phyloP scores from a whole-genome alignment of 306 rosid genomes.

The Urtica urens region DNA sequence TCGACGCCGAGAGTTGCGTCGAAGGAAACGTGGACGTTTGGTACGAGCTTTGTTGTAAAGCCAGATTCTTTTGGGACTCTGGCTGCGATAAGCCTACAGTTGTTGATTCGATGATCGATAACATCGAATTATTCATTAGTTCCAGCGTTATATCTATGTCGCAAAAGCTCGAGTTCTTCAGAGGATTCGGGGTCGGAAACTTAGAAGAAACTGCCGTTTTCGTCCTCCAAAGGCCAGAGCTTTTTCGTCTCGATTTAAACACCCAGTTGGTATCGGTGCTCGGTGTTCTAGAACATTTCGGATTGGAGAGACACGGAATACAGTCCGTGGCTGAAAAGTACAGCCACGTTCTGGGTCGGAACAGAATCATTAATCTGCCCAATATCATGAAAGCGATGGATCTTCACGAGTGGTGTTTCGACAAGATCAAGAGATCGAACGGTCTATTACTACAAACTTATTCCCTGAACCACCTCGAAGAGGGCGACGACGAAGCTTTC shows the following conservation, averaged over 20 bases:
- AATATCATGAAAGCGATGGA: constrained; percentile 54
- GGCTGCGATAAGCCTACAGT: constrained; percentile 29
- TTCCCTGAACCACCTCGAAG: constrained; percentile 26
- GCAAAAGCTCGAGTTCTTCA: constrained; percentile 32
- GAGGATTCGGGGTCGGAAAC: constrained; percentile 40
- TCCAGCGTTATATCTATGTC: constrained; percentile 32
- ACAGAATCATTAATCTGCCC: constrained; percentile 53
- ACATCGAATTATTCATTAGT: constrained; percentile 32
- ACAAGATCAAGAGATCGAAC: constrained; percentile 40
- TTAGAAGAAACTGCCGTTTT: constrained; percentile 40
- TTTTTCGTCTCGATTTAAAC: constrained; percentile 44
- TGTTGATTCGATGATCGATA: constrained; percentile 32
- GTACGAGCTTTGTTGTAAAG: constrained; percentile 42
- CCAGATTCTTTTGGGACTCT: constrained; percentile 50
- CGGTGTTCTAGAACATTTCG: constrained; percentile 49
- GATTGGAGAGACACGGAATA: constrained; percentile 24
- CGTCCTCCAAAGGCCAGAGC: constrained; percentile 33
- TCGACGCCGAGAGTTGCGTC: constrained; percentile 33
- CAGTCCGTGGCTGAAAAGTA: constrained; percentile 16
- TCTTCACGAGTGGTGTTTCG: constrained; percentile 57
- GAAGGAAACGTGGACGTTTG: constrained; percentile 55
- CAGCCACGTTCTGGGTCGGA: constrained; percentile 54
- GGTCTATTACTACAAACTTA: constrained; percentile 23
- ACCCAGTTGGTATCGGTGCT: constrained; percentile 27
- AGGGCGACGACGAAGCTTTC: constrained; percentile 26